Percentiles rank a stretch among this genome's conserved stretches.
Evolutionary conservation across 495 filamentous ascomycete species (phyloP).

Genomic region (Diplogelasinospora grovesii): DNA sequence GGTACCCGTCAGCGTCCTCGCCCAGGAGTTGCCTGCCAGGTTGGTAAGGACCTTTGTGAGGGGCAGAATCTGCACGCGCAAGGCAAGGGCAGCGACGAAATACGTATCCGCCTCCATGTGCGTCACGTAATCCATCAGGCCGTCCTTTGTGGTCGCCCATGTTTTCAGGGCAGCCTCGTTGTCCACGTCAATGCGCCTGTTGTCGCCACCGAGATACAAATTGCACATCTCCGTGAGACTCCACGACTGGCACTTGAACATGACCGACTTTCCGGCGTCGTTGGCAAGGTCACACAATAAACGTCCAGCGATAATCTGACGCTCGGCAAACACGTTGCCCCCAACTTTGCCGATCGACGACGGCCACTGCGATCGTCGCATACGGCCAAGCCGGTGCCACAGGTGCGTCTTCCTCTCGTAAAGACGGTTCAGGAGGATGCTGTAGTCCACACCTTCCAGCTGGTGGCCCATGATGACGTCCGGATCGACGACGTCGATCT

Average conservation of each 20-base stretch:
- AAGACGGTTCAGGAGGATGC: conserved; percentile 78
- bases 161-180: conserved; percentile 80
- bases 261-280: conserved; percentile 93
- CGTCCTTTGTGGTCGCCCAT: conserved; percentile 76
- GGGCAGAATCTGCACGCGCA: conserved; percentile 85
- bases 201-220: conserved; percentile 66
- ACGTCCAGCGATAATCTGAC: conserved; percentile 81
- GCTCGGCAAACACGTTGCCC: conserved; percentile 85
- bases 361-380: conserved; percentile 82
- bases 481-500: conserved; percentile 80
- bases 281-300: conserved; percentile 92
- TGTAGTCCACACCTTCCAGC: conserved; percentile 93
- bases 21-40: conserved; percentile 97
- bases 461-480: conserved; percentile 95
- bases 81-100: conserved; percentile 82
- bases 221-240: conserved; percentile 95
- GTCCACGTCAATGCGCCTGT: conserved; percentile 72
- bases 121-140: conserved; percentile 84
- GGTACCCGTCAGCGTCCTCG: conserved; percentile 88
- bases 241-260: conserved; percentile 97
- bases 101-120: conserved; percentile 94
- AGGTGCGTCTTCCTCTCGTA: conserved; percentile 84
- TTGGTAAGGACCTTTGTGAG: conserved; percentile 94
- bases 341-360: conserved; percentile 76
- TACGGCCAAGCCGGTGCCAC: conserved; percentile 85